Percentiles rank a stretch among this genome's conserved stretches.
These are phyloP conservation scores for Seiridium cupressi DNA, from an alignment of 2,329 filamentous ascomycete species.

Conservation along the genomic window DNA sequence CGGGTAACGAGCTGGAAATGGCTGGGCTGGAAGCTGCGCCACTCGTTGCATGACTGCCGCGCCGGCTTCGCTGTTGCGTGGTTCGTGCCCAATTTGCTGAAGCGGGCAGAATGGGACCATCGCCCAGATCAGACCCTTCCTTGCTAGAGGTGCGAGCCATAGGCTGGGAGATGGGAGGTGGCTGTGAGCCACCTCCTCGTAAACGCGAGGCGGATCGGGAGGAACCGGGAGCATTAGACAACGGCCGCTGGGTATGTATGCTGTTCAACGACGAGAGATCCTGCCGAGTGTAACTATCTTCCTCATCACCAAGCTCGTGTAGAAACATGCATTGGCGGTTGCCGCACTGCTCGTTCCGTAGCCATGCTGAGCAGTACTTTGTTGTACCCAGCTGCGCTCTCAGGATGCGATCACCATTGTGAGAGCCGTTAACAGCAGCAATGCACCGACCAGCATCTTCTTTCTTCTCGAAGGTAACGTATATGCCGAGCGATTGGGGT, in stretches of 20 bases:
- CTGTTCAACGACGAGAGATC: constrained; percentile 95
- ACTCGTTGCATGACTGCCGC: constrained; percentile 78
- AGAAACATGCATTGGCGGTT: constrained; percentile 98
- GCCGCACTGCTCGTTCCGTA: constrained; percentile 90
- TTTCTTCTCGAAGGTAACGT: constrained; percentile 95
- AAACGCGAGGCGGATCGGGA: constrained; percentile 55
- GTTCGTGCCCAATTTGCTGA: constrained; percentile 90
- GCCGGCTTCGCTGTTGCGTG: constrained; percentile 63
- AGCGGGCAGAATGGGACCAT: constrained; percentile 87
- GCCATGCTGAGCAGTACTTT: constrained; percentile 97
- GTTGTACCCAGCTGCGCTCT: constrained; percentile 84
- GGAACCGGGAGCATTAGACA: constrained; percentile 48
- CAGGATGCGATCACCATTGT: constrained; percentile 83
- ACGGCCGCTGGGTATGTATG: constrained; percentile 72
- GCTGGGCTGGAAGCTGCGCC: constrained; percentile 81
- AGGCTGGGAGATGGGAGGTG: constrained; percentile 47
- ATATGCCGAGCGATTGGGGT: constrained; percentile 89
- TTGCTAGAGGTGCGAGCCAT: constrained; percentile 79
- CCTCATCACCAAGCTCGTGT: constrained; percentile 96
- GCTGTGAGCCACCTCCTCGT: constrained; percentile 38
- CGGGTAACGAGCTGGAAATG: constrained; percentile 58
- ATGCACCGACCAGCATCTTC: constrained; percentile 90
- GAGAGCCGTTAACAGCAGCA: constrained; percentile 84
- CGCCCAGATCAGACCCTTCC: constrained; percentile 70
- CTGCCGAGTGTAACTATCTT: constrained; percentile 92